Conservation (phyloP, 768 basidiomycete genomes). For the Suillus alpinus region DNA sequence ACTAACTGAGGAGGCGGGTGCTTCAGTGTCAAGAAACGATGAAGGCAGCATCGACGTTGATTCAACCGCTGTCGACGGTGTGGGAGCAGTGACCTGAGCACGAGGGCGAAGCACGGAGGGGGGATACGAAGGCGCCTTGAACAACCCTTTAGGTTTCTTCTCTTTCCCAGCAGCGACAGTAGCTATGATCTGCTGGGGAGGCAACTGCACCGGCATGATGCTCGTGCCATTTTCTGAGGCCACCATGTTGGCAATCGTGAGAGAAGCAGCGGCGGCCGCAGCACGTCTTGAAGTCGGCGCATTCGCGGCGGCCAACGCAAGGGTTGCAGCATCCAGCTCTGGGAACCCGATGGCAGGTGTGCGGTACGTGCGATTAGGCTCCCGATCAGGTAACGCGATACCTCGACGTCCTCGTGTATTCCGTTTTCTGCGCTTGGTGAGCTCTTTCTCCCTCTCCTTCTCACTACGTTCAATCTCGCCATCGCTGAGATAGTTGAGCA, state of each 20-base stretch:
- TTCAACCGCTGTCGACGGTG: constrained; percentile 67
- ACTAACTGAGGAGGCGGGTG: constrained; percentile 38
- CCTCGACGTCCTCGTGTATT: constrained; percentile 81
- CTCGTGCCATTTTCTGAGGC: constrained; percentile 84
- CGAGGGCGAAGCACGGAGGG: constrained; percentile 54
- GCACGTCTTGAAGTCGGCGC: constrained; percentile 76
- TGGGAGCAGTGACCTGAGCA: constrained; percentile 58
- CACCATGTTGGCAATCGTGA: constrained; percentile 90
- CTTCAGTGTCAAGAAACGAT: constrained; percentile 60
- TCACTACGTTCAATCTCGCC: constrained; percentile 88
- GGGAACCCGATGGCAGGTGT: constrained; percentile 87
- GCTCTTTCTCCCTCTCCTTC: constrained; percentile 91
- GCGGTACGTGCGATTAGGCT: constrained; percentile 87
- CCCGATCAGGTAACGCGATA: constrained; percentile 85
- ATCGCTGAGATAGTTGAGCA: constrained; percentile 85
- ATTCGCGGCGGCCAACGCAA: constrained; percentile 63
- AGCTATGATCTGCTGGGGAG: constrained; percentile 38
- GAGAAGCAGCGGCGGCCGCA: constrained; percentile 78
- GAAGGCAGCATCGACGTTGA: constrained; percentile 47
- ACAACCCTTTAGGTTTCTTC: constrained; percentile 67
- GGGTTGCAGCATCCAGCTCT: constrained; percentile 67
- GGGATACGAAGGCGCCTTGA: constrained; percentile 68
- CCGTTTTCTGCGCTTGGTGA: constrained; percentile 79
- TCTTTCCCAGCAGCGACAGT: constrained; percentile 50
- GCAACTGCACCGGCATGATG: constrained; percentile 39